phyloP scores from a whole-genome alignment of 805 yeast species.

The Barnettozyma botsteinii region DNA sequence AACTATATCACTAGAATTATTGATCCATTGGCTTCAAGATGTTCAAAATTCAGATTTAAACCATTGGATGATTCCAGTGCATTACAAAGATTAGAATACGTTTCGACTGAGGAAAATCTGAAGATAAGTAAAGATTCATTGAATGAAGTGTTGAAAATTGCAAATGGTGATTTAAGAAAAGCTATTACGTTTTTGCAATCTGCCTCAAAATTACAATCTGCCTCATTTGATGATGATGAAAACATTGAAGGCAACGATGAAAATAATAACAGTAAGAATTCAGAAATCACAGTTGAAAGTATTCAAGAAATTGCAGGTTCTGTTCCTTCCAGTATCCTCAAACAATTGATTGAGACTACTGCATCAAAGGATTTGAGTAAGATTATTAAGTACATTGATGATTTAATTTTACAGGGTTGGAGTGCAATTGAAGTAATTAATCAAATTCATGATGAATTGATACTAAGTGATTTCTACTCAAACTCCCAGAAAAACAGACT shows the following conservation, averaged over 20 bases:
- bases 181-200: constrained; percentile 90
- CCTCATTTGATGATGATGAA: constrained; percentile 30
- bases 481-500: constrained; percentile 58
- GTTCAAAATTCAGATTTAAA: constrained; percentile 90
- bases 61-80: constrained; percentile 71
- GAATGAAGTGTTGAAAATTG: constrained; percentile 57
- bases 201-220: constrained; percentile 51
- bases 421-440: constrained; percentile 65
- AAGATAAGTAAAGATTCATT: constrained; percentile 46
- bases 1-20: constrained; percentile 95
- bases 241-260: constrained; percentile 29
- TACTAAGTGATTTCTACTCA: constrained; percentile 45
- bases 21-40: constrained; percentile 93
- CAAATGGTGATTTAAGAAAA: constrained; percentile 87
- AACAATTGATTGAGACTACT: constrained; percentile 35
- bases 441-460: constrained; percentile 65
- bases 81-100: constrained; percentile 54
- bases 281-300: constrained; percentile 36
- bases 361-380: constrained; percentile 27
- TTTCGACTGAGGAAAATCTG: constrained; percentile 45
- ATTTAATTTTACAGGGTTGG: constrained; percentile 64
- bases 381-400: constrained; percentile 41
- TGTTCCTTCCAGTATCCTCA: constrained; percentile 47
- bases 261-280: constrained; percentile 10
- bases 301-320: constrained; percentile 75